Evolutionary conservation across 1,139 yeast genomes (phyloP), one percentile per base, ranked within the genome.

Genomic region (Schwanniomyces etchellsii): DNA sequence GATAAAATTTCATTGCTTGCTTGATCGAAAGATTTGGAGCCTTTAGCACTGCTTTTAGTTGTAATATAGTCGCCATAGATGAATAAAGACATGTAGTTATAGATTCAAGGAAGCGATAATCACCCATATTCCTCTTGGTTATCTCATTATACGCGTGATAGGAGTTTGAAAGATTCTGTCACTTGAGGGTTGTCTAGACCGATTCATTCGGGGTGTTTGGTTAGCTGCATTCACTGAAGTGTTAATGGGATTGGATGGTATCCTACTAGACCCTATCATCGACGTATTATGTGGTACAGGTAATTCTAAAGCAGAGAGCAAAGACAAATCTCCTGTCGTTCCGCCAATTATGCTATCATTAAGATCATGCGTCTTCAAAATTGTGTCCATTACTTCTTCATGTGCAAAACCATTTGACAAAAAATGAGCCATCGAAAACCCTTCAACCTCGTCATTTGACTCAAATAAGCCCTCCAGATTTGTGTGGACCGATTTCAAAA

Each of bases 111-210:
- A n/a, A n/a, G n/a, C n/a, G n/a, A n/a, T n/a, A n/a, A n/a, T n/a
- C n/a, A n/a, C n/a, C n/a, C n/a, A n/a, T n/a, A n/a, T n/a, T n/a
- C n/a, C n/a, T n/a, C n/a, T n/a, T n/a, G 13, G 16, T 32, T 32
- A 59, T 28, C 69, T 45, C 52, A 60, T 52, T 14, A 60, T 62
- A 30, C 70, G 46, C 0, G 68, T 50, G 6, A 64, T 56, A 0
- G 72, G 72, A 0, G 72, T 65, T 37, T 63, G 71, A 40, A 60
- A 63, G 31, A 47, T 56, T 37, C 63, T 54, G 35, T 65, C 70
- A n/a, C 53, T 52, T 1, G 68, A 60, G 1, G 55, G 44, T 38
- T 64, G 70, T 26, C 71, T 45, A 2, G 65, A 55, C 39, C 67
- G 47, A 1, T 57, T 61, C 2, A 60, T 43, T 28, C 68, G 41